These are phyloP conservation scores for Colletotrichum echinochloae DNA, from an alignment of 2,329 filamentous ascomycete genomes.

Conservation along the genomic window DNA sequence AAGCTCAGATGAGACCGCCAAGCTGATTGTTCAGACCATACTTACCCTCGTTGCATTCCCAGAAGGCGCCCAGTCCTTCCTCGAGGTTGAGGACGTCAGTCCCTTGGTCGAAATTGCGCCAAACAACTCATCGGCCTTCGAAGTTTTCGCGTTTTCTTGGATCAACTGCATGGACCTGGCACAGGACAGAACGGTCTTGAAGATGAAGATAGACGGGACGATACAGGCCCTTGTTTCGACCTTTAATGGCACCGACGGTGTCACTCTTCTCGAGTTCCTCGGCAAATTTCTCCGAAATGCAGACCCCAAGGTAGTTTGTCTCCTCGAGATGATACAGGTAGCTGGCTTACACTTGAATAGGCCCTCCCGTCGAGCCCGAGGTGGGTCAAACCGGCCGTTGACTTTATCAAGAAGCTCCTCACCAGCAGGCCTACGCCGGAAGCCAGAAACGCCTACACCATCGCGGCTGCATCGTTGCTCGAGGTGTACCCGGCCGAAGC, in stretches of 20 bases:
- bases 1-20: conserved; percentile 65
- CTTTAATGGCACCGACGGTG: conserved; percentile 70
- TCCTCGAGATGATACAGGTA: conserved; percentile 18
- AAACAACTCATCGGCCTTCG: conserved; percentile 63
- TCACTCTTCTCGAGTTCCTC: conserved; percentile 70
- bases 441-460: conserved; percentile 69
- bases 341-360: conserved; percentile 49
- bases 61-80: conserved; percentile 62
- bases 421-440: conserved; percentile 65
- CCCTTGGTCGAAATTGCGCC: conserved; percentile 69
- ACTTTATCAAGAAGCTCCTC: conserved; percentile 65
- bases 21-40: conserved; percentile 68
- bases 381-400: conserved; percentile 64
- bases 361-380: conserved; percentile 60
- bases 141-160: conserved; percentile 69
- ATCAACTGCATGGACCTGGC: conserved; percentile 57
- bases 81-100: conserved; percentile 63
- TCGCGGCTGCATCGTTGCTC: conserved; percentile 68
- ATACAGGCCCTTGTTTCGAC: conserved; percentile 63
- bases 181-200: conserved; percentile 49
- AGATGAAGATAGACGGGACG: conserved; percentile 58
- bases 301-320: conserved; percentile 59
- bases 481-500: conserved; percentile 63
- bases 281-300: conserved; percentile 63
- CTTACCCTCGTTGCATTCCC: conserved; percentile 65